Base-by-base conservation (phyloP, 805 yeast species). In the Scheffersomyces amazonensis region DNA sequence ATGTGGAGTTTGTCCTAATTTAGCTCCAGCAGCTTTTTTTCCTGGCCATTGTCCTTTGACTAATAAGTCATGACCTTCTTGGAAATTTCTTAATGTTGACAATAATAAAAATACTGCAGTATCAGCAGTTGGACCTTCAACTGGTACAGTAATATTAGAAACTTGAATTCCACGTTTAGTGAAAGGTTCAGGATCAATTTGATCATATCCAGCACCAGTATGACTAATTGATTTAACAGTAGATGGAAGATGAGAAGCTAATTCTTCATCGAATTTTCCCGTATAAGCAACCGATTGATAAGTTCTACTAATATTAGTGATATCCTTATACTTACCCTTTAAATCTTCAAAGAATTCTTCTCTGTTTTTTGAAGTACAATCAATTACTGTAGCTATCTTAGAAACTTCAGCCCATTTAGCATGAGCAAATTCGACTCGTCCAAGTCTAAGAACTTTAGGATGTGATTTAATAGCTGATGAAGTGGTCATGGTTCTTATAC, bases 131-230 rank as follows among this genome's bases (percentile, higher is more conserved):
- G 89, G 80, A 16, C 72, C 73, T 51, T 80, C 83, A 11, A 83
- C 90, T 7, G 83, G 71, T 4, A 64, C 66, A 7, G 90, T 87
- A 16, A 79, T 76, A 56, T 83, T 80, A 34, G 86, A 71, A n/a
- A 83, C 70, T 56, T 81, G 87, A 44, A 83, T 76, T 19, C 72
- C 69, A 28, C 71, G 64, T 16, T 64, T 66, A 3, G 71, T 64
- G 43, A 81, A 73, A 15, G 78, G 74, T 17, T 63, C 65, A 3
- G 76, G 72, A 46, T 82, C 86, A 31, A 83, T 66, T 58, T 83
- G 88, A 54, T 83, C 91, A 58, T 83, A 83, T 4, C 86, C 90
- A 0, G 91, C 91, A 40, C 90, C 90, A 42, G 71, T 64, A 56
- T 82, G 87, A 43, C 78, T 66, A 11, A 83, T 62, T 11, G 76